Evolutionary conservation across 148 eudicot genomes (phyloP).

Genomic region (Vaccinium macrocarpon): DNA sequence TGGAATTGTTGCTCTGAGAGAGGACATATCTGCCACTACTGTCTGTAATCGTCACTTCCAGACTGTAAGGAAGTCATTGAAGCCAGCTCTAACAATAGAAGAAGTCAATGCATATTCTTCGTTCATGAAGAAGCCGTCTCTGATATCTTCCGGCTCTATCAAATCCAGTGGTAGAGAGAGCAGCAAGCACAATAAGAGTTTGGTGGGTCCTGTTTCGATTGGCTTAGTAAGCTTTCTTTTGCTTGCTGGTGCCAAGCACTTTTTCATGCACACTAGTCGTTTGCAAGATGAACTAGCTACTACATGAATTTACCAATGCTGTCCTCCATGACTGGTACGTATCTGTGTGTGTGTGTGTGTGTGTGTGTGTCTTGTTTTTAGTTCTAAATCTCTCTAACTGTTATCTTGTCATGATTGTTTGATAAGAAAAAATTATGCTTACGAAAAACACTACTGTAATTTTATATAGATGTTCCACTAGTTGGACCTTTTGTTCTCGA

Average conservation of each 20-base stretch:
- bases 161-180: conserved; percentile 18
- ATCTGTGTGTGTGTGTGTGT: too few species aligned
- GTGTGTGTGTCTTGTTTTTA: too few species aligned
- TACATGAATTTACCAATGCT: background rate
- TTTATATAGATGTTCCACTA: background rate
- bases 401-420: background rate
- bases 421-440: background rate
- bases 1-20: conserved; percentile 82
- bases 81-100: conserved; percentile 58
- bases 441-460: background rate
- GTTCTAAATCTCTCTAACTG: background rate
- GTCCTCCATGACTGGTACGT: background rate
- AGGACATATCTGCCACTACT: conserved; percentile 70
- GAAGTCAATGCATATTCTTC: conserved; percentile 51
- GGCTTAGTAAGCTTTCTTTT: conserved; percentile 36
- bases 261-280: conserved; percentile 21
- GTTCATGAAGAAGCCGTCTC: conserved; percentile 45
- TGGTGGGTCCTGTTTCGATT: conserved; percentile 28
- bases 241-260: conserved; percentile 36
- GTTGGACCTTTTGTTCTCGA: background rate
- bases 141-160: conserved; percentile 19
- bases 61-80: conserved; percentile 50
- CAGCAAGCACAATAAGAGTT: conserved; percentile 13
- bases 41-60: conserved; percentile 66
- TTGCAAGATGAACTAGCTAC: conserved; percentile 14